A percentile compares a stretch with the other conserved stretches of the same genome.
Conservation (phyloP, 2,329 filamentous ascomycete species). For the Mycosphaerella sp. region DNA sequence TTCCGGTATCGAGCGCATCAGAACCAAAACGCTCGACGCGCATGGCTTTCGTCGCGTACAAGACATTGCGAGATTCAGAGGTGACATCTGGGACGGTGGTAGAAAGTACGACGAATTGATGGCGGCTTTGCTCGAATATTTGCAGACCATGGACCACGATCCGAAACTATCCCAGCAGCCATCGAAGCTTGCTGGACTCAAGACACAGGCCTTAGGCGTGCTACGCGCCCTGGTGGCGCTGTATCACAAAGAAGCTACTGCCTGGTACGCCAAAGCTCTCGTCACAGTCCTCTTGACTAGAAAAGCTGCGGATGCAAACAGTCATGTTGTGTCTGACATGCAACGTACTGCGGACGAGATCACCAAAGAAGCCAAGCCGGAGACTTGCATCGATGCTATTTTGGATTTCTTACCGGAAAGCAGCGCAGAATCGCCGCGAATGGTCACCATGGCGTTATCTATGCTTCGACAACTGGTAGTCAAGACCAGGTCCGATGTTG, state of each 20-base stretch:
- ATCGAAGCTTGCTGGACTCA: slow-evolving; percentile 52
- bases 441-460: slow-evolving; percentile 53
- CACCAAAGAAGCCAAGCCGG: slow-evolving; percentile 56
- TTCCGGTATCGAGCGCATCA: slow-evolving; percentile 69
- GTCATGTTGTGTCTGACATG: slow-evolving; percentile 67
- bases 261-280: slow-evolving; percentile 62
- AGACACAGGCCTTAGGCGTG: slow-evolving; percentile 66
- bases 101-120: slow-evolving; percentile 65
- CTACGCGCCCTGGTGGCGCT: slow-evolving; percentile 66
- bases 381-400: slow-evolving; percentile 39
- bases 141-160: slow-evolving; percentile 48
- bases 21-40: slow-evolving; percentile 65
- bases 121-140: slow-evolving; percentile 62
- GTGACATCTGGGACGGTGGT: slow-evolving; percentile 57
- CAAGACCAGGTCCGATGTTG: slow-evolving; percentile 20
- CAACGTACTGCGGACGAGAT: slow-evolving; percentile 69
- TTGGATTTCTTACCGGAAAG: slow-evolving; percentile 35
- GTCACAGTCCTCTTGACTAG: slow-evolving; percentile 61
- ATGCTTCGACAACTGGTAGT: slow-evolving; percentile 57
- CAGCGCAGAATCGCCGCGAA: slow-evolving; percentile 40
- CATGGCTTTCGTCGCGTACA: slow-evolving; percentile 76
- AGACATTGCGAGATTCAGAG: slow-evolving; percentile 62
- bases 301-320: slow-evolving; percentile 54
- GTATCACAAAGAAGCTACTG: slow-evolving; percentile 59
- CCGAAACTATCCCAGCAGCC: slow-evolving; percentile 36